Conservation (phyloP, 1,284 basidiomycete species). For the Tausonia pullulans region DNA sequence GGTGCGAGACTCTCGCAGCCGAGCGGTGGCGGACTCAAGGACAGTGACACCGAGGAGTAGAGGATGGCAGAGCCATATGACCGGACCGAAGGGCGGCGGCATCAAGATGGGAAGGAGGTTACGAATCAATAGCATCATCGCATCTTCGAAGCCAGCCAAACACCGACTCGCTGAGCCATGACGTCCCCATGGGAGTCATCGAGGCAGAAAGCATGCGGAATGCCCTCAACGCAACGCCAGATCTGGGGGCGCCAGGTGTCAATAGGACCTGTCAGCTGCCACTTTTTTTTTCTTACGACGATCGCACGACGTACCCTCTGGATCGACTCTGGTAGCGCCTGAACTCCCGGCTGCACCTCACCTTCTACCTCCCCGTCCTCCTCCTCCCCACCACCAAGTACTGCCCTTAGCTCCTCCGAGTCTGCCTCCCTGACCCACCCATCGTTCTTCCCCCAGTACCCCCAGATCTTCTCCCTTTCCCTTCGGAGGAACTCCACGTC, state of each 20-base stretch:
- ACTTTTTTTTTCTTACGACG: too few relatives aligned
- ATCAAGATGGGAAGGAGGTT: too few relatives aligned
- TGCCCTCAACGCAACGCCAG: constrained; percentile 18
- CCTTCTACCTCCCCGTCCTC: not conserved
- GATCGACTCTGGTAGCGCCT: not conserved
- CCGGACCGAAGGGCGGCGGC: too few relatives aligned
- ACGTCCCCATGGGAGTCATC: constrained; percentile 4
- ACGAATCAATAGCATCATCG: too few relatives aligned
- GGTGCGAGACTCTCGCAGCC: too few relatives aligned
- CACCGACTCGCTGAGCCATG: too few relatives aligned
- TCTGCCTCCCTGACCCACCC: constrained; percentile 21
- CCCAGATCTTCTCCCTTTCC: constrained; percentile 11
- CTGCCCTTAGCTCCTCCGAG: constrained; percentile 11
- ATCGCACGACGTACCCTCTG: not conserved
- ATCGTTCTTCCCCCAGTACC: constrained; percentile 20
- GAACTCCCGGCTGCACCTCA: not conserved
- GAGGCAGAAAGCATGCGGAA: constrained; percentile 22
- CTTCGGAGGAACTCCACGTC: constrained; percentile 23
- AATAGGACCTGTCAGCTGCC: not conserved
- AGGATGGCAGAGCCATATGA: too few relatives aligned
- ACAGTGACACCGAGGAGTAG: too few relatives aligned
- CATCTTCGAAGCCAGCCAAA: too few relatives aligned
- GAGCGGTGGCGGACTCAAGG: too few relatives aligned
- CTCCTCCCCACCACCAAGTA: constrained; percentile 2
- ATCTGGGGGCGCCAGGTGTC: not conserved